Evolutionary conservation across 805 yeast genomes (phyloP).

Genomic region (Blastobotrys muscicola): DNA sequence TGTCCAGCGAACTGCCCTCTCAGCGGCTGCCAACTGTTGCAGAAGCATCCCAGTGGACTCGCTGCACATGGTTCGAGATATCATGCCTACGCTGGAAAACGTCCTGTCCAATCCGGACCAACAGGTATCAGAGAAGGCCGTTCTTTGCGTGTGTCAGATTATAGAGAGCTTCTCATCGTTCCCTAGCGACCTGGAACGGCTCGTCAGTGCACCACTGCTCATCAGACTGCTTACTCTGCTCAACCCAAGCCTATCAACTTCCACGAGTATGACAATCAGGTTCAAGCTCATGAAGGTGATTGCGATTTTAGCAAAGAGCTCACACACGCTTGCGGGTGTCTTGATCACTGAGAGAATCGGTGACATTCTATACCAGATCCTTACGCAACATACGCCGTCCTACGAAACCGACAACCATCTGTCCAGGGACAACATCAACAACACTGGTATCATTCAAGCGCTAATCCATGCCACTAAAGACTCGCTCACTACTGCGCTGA

Average conservation of each 20-base stretch:
- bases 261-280: constrained; percentile 7
- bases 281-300: constrained; percentile 13
- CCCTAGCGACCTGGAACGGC: constrained; percentile 37
- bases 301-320: constrained; percentile 36
- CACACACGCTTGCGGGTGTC: constrained; percentile 33
- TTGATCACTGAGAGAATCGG: constrained; percentile 44
- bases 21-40: constrained; percentile 27
- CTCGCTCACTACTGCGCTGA: constrained; percentile 44
- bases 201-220: constrained; percentile 22
- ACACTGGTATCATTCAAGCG: constrained; percentile 48
- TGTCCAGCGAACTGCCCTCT: constrained; percentile 74
- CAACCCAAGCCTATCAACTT: constrained; percentile 11
- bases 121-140: constrained; percentile 51
- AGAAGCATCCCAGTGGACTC: constrained; percentile 6
- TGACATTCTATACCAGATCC: constrained; percentile 37
- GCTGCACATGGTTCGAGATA: constrained; percentile 37
- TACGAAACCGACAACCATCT: constrained; percentile 16
- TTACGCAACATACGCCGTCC: constrained; percentile 39
- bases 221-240: constrained; percentile 13
- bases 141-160: constrained; percentile 54
- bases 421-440: constrained; percentile 25
- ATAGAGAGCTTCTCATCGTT: constrained; percentile 39
- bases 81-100: constrained; percentile 50
- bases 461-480: constrained; percentile 67
- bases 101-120: constrained; percentile 47